Base-by-base conservation (phyloP, 2,329 filamentous ascomycete genomes). In the Rhinocladiella similis region DNA sequence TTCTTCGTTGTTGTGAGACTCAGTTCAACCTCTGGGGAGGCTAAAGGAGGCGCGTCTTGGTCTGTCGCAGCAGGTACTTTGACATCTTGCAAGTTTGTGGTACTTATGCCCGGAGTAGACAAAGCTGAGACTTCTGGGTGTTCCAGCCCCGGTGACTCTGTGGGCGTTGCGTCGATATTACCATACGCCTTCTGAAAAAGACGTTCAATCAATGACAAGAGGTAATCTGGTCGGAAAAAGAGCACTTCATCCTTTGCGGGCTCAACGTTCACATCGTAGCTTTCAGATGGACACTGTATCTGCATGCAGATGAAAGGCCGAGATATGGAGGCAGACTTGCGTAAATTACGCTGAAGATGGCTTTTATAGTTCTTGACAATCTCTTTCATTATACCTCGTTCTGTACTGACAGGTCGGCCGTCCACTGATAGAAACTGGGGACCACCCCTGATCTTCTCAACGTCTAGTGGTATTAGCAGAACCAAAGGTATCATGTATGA, bases 201-300 rank as follows among this genome's bases (percentile, higher is more conserved):
- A 27, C 68, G 68, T 18, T 77, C 71, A 1, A 78, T 70, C 4
- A 75, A 62, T 3, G 65, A 66, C 4, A 84, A 35, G 2, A 87
- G 64, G 0, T 66, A 18, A 3, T 67, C 65, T 2, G 71, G 66
- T 45, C 85, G 72, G 29, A 79, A 77, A 63, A 87, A 85, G 2
- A 86, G 64, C 1, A 86, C 75, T 67, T 86, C 81, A 64, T 86
- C 82, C 65, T 87, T 87, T 1, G 80, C 77, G 3, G 84, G 83
- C 63, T 87, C 84, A 35, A 87, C 72, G 57, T 86, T 87, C 3
- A 78, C 75, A 68, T 87, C 84, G 65, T 87, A 87, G 42, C 73
- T 79, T 5, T 75, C 78, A 9, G 66, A 64, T 1, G 79, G 78
- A 66, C 83, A 87, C 1, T 65, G 63, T 7, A 87, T 75, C 33